Evolutionary conservation across 495 filamentous ascomycete species (phyloP), one percentile per base, ranked within the genome.

Genomic region (Penicillium diatomitis): DNA sequence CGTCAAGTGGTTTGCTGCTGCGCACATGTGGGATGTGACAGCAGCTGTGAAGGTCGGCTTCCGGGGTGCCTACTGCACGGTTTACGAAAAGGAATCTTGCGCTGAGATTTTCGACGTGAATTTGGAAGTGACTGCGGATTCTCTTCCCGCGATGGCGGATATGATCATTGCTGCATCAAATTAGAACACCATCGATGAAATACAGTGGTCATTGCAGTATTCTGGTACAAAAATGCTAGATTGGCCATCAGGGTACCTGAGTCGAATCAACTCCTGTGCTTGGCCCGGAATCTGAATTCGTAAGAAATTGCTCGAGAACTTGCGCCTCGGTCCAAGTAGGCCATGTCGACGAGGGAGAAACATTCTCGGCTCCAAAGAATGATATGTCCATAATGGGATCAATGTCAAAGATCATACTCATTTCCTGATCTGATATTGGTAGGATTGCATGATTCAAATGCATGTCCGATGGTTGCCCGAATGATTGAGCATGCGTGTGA

Each of bases 11-110:
- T 66, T 68, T 53, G 67, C 60, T 3, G 67, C 67, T 8, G 67
- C 65, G 4, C 67, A 70, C 55, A 68, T 67, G 65, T 70, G 67
- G 67, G 67, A 70, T 62, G 63, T 64, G n/a, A 44, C 55, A 7
- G 67, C 65, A 12, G 67, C 67, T 12, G 47, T 42, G 31, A 65
- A 56, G 37, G 52, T 48, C 27, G 62, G 66, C 6, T 69, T 66
- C 32, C 44, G 55, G 10, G 63, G 61, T 20, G 65, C 65, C 8
- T 68, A 66, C 45, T 68, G 65, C 33, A 52, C 65, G 2, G 41
- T 62, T n/a, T 64, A 55, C 44, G 65, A 68, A 48, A 62, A 62
- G 45, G 65, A 68, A 36, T 40, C 56, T 34, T 68, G 62, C 41
- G 43, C 49, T 1, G 63, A 64, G 47, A 57, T 68, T 4, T 68